Evolutionary conservation across 495 filamentous ascomycete species (phyloP).

Genomic region (Talaromyces borbonicus): DNA sequence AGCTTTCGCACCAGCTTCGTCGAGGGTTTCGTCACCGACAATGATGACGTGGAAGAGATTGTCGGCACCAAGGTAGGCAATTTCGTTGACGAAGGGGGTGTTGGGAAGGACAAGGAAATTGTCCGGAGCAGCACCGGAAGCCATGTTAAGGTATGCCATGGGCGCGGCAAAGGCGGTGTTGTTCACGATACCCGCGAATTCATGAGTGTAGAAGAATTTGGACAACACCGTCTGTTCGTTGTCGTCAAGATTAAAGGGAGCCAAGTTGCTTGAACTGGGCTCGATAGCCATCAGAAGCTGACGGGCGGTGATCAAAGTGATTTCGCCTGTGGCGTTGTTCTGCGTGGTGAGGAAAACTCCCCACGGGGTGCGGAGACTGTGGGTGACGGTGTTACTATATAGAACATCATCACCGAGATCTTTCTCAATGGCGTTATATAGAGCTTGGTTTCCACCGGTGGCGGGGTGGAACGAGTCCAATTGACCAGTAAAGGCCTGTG

Average conservation of each 20-base stretch:
- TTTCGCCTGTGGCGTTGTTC: slow-evolving; percentile 17
- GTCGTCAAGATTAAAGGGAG: slow-evolving; percentile 22
- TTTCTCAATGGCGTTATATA: slow-evolving; percentile 28
- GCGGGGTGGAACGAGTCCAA: slow-evolving; percentile 18
- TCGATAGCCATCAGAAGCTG: slow-evolving; percentile 39
- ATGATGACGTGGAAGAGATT: slow-evolving; percentile 30
- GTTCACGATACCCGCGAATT: slow-evolving; percentile 28
- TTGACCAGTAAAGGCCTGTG: slow-evolving; percentile 18
- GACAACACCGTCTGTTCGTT: slow-evolving; percentile 30
- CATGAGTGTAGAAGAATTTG: slow-evolving; percentile 23
- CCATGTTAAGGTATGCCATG: slow-evolving; percentile 22
- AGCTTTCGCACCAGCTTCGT: slow-evolving; percentile 16
- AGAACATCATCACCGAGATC: slow-evolving; percentile 26
- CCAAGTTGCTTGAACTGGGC: slow-evolving; percentile 24
- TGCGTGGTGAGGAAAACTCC: slow-evolving; percentile 23
- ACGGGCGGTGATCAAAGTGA: slow-evolving; percentile 26
- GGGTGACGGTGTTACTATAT: slow-evolving; percentile 22
- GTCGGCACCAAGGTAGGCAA: slow-evolving; percentile 20
- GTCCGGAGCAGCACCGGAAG: slow-evolving; percentile 18
- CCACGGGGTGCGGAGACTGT: slow-evolving; percentile 13
- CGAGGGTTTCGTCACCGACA: slow-evolving; percentile 24
- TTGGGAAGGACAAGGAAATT: slow-evolving; percentile 22
- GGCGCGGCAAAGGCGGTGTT: slow-evolving; percentile 24
- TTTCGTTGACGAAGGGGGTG: slow-evolving; percentile 23
- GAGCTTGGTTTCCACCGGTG: slow-evolving; percentile 28